Conservation (phyloP, 2,329 filamentous ascomycete species). For the Xylariaceae sp. region DNA sequence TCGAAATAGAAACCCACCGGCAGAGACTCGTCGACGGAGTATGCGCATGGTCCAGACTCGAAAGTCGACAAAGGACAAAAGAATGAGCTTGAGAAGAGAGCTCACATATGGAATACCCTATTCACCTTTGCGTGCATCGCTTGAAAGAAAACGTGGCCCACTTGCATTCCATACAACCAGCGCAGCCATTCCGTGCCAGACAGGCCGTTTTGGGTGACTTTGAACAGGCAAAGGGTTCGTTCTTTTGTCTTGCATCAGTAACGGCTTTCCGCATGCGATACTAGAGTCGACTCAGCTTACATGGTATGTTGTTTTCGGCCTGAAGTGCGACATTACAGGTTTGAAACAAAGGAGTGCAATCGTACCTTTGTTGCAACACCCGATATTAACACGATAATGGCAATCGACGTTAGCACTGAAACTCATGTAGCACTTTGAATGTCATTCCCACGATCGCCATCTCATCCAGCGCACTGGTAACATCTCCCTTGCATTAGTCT, state of each 20-base stretch:
- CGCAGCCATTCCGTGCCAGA: not conserved
- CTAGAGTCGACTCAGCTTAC: no score
- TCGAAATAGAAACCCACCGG: not conserved
- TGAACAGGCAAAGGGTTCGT: not conserved
- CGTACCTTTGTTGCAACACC: constrained; percentile 11
- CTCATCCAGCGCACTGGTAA: not conserved
- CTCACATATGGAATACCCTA: not conserved
- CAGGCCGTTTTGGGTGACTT: constrained; percentile 2
- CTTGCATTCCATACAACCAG: constrained; percentile 5
- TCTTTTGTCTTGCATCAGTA: constrained; percentile 7
- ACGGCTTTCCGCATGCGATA: constrained; percentile 7
- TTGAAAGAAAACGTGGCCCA: not conserved
- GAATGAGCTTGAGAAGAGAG: not conserved
- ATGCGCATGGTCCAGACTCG: not conserved
- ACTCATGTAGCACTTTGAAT: not conserved
- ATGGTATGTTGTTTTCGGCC: constrained; percentile 13
- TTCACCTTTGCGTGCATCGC: not conserved
- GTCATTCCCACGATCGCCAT: not conserved
- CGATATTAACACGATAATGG: constrained; percentile 13
- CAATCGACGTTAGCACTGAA: not conserved
- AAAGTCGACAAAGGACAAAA: not conserved
- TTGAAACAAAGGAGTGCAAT: constrained; percentile 7
- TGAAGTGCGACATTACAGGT: not conserved
- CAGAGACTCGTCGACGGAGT: not conserved
- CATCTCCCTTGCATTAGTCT: not conserved